A percentile compares a stretch with the other conserved stretches of the same genome.
These are phyloP conservation scores for Nakaseomyces bracarensis DNA, from an alignment of 1,139 yeast genomes.

Conservation along the genomic window DNA sequence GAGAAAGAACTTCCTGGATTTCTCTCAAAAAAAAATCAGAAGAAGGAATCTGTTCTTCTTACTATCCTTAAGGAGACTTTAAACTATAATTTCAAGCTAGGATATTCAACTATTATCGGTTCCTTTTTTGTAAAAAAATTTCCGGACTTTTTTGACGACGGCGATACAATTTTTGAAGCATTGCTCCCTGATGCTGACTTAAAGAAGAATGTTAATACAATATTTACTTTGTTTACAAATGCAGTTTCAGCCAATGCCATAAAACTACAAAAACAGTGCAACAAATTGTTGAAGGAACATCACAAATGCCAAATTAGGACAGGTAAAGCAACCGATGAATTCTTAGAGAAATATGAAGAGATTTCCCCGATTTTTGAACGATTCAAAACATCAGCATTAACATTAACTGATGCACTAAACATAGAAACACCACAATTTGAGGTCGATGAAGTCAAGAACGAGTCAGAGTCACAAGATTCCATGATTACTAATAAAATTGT, in stretches of 20 bases:
- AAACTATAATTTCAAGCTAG: conserved; percentile 42
- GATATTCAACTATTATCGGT: conserved; percentile 42
- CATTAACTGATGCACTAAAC: conserved; percentile 39
- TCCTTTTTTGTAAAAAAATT: conserved; percentile 48
- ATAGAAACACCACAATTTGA: conserved; percentile 30
- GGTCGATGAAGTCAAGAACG: conserved; percentile 20
- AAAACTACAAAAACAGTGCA: conserved; percentile 34
- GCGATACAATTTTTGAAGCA: conserved; percentile 19
- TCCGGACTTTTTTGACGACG: conserved; percentile 28
- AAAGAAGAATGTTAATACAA: conserved; percentile 17
- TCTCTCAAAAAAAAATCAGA: conserved; percentile 30
- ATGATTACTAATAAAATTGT: conserved; percentile 23
- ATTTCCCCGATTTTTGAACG: conserved; percentile 37
- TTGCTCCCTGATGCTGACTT: conserved; percentile 18
- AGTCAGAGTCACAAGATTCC: conserved; percentile 13
- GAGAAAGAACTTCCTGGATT: conserved; percentile 36
- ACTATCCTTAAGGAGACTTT: conserved; percentile 49
- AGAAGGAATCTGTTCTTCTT: conserved; percentile 38
- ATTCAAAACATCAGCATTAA: conserved; percentile 40
- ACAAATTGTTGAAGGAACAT: conserved; percentile 37
- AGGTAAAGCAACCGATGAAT: conserved; percentile 54
- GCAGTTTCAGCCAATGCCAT: conserved; percentile 38
- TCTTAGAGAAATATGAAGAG: conserved; percentile 38
- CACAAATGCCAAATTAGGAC: conserved; percentile 54
- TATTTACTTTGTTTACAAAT: conserved; percentile 43